phyloP scores from a whole-genome alignment of 371 early-diverging fungal genomes.

The Coemansia sp. region DNA sequence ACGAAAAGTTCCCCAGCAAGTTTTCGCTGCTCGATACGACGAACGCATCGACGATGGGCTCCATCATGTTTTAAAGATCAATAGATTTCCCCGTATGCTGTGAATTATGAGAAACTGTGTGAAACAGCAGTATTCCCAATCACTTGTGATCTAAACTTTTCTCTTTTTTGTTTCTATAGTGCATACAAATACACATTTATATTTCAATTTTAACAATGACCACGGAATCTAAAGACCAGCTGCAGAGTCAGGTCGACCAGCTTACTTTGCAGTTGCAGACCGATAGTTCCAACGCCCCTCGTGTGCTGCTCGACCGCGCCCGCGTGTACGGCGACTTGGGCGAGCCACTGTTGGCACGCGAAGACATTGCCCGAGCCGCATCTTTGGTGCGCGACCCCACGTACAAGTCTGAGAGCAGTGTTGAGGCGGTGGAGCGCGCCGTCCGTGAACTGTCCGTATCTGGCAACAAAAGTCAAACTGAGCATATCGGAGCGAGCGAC shows the following conservation, averaged over 20 bases:
- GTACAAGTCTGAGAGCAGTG: conserved; percentile 8
- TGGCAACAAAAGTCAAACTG: background rate
- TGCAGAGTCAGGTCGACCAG: conserved; percentile 9
- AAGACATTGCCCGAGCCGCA: conserved; percentile 38
- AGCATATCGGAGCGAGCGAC: background rate
- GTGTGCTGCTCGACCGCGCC: conserved; percentile 30
- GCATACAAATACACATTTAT: background rate
- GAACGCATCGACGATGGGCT: background rate
- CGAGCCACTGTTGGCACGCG: conserved; percentile 13
- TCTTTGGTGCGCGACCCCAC: conserved; percentile 23
- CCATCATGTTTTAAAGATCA: background rate
- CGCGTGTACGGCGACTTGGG: conserved; percentile 27
- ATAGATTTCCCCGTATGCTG: too few relatives aligned
- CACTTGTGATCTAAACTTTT: background rate
- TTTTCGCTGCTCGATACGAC: background rate
- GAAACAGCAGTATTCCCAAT: background rate
- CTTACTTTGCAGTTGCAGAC: conserved; percentile 31
- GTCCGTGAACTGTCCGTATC: conserved; percentile 20
- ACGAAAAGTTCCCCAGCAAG: background rate
- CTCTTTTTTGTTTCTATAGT: background rate
- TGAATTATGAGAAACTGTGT: background rate
- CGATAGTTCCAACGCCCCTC: conserved; percentile 7
- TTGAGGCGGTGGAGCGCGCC: conserved; percentile 37
- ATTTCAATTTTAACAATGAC: background rate
- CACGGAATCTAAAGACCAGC: background rate